Base-by-base conservation (phyloP, 2,329 filamentous ascomycete genomes). In the Sporothrix pallida region DNA sequence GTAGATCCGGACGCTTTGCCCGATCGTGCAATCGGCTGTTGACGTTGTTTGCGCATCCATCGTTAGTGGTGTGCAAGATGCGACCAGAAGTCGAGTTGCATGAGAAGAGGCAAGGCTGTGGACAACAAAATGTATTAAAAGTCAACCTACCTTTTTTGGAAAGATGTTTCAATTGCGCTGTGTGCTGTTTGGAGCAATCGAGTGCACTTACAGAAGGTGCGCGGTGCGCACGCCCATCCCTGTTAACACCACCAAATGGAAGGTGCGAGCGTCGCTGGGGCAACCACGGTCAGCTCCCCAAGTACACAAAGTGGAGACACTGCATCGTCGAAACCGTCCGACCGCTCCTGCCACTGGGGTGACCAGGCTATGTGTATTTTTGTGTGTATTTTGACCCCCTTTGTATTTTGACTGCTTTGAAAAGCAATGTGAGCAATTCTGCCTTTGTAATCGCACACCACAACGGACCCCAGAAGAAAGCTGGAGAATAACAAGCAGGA, bases 271-370 rank as follows among this genome's bases (percentile, higher is more conserved):
- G 44, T 74, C 48, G 48, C 72, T 26, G n/a, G 37, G 70, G 56
- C 70, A 72, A 74, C 73, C 31, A 48, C 31, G 23, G 20, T 63
- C n/a, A 20, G 46, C 56, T 31, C 9, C 50, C 48, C 62, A 63
- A 50, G 62, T 48, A 58, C 42, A 69, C 69, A 71, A 50, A 71
- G 68, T 70, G 67, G 67, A 70, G 52, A 58, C 50, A 7, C 31
- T n/a, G n/a, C 37, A 70, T 70, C 68, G 31, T 70, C 68, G 12
- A 58, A 44, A 44, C 37, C 68, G 20, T n/a, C n/a, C n/a, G n/a
- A 46, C 31, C 52, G 52, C 50, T 37, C 31, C 31, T 54, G 50
- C 48, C 48, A 37, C 67, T 56, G 46, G 26, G 67, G 50, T 50
- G 48, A 56, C 67, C 48, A 70, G 26, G 31, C 31, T 37, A 37